Conservation (phyloP, 352 stramenopile species). For the Phytophthora litchii region DNA sequence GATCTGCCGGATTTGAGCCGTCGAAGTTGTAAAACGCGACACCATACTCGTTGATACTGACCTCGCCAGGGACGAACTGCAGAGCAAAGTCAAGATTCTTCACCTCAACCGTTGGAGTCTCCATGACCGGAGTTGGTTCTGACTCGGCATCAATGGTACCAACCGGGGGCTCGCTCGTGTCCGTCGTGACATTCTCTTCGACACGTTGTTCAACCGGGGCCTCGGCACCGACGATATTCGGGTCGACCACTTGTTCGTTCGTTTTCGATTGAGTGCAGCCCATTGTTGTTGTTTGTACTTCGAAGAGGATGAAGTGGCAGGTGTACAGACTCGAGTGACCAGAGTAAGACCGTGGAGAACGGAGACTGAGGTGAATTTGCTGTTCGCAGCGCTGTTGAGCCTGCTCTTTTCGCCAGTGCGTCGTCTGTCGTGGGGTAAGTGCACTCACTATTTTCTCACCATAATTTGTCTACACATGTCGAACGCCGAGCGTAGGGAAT, state of each 20-base stretch:
- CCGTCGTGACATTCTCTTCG: constrained; percentile 1
- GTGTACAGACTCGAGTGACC: constrained; percentile 12
- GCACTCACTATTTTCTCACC: constrained; percentile 9
- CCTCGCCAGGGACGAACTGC: constrained; percentile 47
- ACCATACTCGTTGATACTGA: constrained; percentile 55
- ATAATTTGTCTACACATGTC: constrained; percentile 3
- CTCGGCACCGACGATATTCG: constrained; percentile 6
- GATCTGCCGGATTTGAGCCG: constrained; percentile 45
- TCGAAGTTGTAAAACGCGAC: constrained; percentile 73
- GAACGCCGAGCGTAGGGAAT: constrained; percentile 2
- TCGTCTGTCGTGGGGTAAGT: constrained; percentile 12
- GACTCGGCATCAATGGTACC: not conserved
- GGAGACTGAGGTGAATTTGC: constrained; percentile 16
- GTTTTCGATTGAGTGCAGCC: constrained; percentile 68
- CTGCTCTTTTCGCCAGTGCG: constrained; percentile 1
- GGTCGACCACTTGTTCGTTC: constrained; percentile 46
- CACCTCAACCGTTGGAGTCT: constrained; percentile 22
- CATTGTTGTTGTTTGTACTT: constrained; percentile 36
- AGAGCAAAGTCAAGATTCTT: constrained; percentile 28
- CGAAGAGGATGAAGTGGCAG: not conserved
- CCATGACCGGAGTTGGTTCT: constrained; percentile 18
- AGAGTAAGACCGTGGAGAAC: constrained; percentile 19
- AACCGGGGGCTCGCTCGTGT: not conserved
- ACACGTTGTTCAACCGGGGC: not conserved
- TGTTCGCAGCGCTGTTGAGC: not conserved